Percentiles rank a stretch among this genome's conserved stretches.
Conservation (phyloP, 2,329 filamentous ascomycete species). For the Cercospora citrullina region DNA sequence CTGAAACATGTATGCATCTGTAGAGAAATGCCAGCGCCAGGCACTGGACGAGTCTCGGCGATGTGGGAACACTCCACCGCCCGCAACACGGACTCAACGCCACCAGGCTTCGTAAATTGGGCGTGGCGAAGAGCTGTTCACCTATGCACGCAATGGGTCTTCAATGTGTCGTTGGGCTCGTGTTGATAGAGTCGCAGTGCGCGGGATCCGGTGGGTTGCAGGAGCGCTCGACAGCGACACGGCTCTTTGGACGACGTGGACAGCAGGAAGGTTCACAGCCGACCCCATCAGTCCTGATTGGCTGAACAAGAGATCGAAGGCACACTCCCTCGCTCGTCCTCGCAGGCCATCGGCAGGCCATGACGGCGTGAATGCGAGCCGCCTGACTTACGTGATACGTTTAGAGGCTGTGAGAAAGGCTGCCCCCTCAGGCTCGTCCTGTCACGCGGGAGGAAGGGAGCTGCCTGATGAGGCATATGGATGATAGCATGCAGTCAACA, state of each 20-base stretch:
- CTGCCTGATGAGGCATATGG: background rate
- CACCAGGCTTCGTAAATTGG: background rate
- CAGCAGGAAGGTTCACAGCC: background rate
- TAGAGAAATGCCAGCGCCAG: constrained; percentile 1
- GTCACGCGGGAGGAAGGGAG: background rate
- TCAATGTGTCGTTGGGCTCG: background rate
- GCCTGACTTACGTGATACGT: too few species aligned
- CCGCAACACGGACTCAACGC: background rate
- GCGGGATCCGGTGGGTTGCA: background rate
- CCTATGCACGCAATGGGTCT: background rate
- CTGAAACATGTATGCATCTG: constrained; percentile 24
- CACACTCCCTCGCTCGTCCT: background rate
- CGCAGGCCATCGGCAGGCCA: background rate
- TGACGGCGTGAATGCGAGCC: background rate
- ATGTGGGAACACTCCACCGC: background rate
- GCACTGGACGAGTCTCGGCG: constrained; percentile 1
- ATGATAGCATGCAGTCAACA: constrained; percentile 3
- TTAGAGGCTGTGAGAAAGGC: too few species aligned
- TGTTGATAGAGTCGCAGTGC: background rate
- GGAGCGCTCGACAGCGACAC: background rate
- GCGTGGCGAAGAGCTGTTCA: background rate
- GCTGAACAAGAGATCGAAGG: constrained; percentile 2
- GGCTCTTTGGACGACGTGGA: constrained; percentile 10
- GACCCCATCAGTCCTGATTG: background rate
- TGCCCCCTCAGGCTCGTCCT: background rate